phyloP scores from a whole-genome alignment of 1,139 yeast genomes.

The Pichia cactophila region DNA sequence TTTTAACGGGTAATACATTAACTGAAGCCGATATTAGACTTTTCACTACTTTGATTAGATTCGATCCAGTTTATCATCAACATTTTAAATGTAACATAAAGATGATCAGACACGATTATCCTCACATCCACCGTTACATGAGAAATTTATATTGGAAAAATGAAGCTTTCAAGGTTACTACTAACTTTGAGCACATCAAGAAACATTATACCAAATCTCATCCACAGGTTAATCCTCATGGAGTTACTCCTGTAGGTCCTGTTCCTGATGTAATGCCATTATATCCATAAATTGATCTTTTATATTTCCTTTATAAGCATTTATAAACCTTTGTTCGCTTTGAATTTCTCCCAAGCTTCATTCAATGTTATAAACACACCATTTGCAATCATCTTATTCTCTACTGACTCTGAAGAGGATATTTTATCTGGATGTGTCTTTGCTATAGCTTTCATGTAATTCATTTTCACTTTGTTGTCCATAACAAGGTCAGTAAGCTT shows the following conservation, averaged over 20 bases:
- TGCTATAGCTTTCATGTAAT: conserved; percentile 88
- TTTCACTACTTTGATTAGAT: conserved; percentile 75
- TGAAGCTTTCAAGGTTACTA: conserved; percentile 63
- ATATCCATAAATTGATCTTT: conserved; percentile 8
- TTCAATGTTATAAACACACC: conserved; percentile 77
- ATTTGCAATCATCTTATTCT: conserved; percentile 77
- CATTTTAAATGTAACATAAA: conserved; percentile 90
- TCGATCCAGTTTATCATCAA: conserved; percentile 87
- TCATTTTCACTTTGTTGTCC: conserved; percentile 83
- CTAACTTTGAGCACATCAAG: conserved; percentile 85
- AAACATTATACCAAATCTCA: conserved; percentile 84
- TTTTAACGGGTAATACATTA: conserved; percentile 54
- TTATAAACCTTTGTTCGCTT: conserved; percentile 21
- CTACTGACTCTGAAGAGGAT: conserved; percentile 45
- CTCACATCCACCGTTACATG: conserved; percentile 72
- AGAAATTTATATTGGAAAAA: conserved; percentile 79
- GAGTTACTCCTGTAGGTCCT: conserved; percentile 88
- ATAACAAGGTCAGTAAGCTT: conserved; percentile 70
- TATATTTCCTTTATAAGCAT: background rate
- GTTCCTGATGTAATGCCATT: conserved; percentile 58
- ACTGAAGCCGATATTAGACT: conserved; percentile 90
- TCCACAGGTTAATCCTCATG: conserved; percentile 67
- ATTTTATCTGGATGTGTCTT: conserved; percentile 93
- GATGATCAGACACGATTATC: conserved; percentile 76
- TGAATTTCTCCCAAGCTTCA: conserved; percentile 87